A percentile compares a stretch with the other conserved stretches of the same genome.
Conservation (phyloP, 192 early-diverging fungal genomes). For the Phlyctochytrium arcticum region DNA sequence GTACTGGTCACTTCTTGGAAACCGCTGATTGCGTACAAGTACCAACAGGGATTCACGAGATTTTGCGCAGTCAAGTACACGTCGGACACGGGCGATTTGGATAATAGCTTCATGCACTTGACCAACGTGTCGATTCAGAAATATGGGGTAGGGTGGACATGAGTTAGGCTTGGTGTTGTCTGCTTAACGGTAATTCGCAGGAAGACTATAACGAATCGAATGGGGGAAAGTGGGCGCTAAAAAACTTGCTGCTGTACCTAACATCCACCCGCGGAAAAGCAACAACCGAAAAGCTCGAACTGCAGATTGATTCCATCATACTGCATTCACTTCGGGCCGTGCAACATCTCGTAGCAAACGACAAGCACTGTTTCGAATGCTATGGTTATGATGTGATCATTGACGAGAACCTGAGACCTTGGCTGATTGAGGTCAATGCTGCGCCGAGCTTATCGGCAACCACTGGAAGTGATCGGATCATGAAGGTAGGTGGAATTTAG, state of each 20-base stretch:
- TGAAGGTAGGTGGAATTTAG: constrained; percentile 37
- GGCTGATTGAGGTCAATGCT: constrained; percentile 61
- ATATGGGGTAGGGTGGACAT: constrained; percentile 37
- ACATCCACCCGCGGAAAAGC: constrained; percentile 39
- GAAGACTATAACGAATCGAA: constrained; percentile 59
- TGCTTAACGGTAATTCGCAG: constrained; percentile 9
- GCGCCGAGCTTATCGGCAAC: constrained; percentile 48
- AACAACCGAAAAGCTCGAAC: constrained; percentile 33
- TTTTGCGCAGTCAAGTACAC: constrained; percentile 55
- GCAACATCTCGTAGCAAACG: constrained; percentile 46
- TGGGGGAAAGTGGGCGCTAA: constrained; percentile 52
- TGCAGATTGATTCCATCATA: constrained; percentile 53
- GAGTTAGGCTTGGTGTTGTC: neutral
- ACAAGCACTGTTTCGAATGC: constrained; percentile 54
- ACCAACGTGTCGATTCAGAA: constrained; percentile 62
- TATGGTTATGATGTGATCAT: constrained; percentile 60
- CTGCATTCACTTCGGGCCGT: constrained; percentile 50
- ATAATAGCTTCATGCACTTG: constrained; percentile 57
- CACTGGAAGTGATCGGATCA: constrained; percentile 44
- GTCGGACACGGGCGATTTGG: constrained; percentile 43
- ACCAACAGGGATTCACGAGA: constrained; percentile 47
- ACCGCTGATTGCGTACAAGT: constrained; percentile 53
- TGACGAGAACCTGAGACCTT: constrained; percentile 47
- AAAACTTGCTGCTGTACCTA: constrained; percentile 48
- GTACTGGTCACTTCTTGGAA: constrained; percentile 55